Base-by-base conservation (phyloP, 2,329 filamentous ascomycete genomes). In the Apiospora rasikravindrae region DNA sequence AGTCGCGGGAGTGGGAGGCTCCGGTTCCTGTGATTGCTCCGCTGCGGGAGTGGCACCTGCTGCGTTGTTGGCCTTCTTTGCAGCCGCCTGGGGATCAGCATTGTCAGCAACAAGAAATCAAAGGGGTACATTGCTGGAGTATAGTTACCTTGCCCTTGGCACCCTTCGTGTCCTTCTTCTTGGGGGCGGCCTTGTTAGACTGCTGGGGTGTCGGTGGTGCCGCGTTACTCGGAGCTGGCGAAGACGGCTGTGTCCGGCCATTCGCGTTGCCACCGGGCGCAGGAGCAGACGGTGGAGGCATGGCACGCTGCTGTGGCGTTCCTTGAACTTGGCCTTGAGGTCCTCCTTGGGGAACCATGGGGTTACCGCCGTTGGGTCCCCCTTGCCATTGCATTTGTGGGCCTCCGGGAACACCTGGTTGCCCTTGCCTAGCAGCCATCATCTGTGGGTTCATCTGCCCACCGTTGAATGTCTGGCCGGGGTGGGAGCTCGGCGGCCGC, bases 181-280 rank as follows among this genome's bases (percentile, higher is more conserved):
- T 95, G 0, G 93, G 92, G 45, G 89, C 91, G 4, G 92, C 83
- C 85, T 96, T 96, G 79, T 91, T 92, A 1, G 86, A 81, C 79
- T 94, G 92, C 69, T 90, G 91, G 1, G 94, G 94, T 4, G 94
- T 96, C 1, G 93, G 93, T 0, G 94, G 93, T 47, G 92, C 92
- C 8, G 90, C 88, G 73, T 87, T 89, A 74, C 87, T 88, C 76
- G 89, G 88, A 76, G 91, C 90, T 33, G 90, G 91, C 24, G 90
- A 91, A 16, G 88, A 88, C 19, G 89, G 86, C 71, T 88, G 85
- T 74, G 85, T 87, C 76, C 89, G 88, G 71, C 86, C 84, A 75
- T 86, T 87, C 71, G 85, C 84, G 73, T 81, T 80, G 67, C 76
- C 80, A 47, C 82, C 81, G 22, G 83, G 83, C 2, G 84, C 83